Percentiles rank a stretch among this genome's conserved stretches.
These are phyloP conservation scores for Metschnikowia matae DNA, from an alignment of 805 yeast species.

Conservation along the genomic window DNA sequence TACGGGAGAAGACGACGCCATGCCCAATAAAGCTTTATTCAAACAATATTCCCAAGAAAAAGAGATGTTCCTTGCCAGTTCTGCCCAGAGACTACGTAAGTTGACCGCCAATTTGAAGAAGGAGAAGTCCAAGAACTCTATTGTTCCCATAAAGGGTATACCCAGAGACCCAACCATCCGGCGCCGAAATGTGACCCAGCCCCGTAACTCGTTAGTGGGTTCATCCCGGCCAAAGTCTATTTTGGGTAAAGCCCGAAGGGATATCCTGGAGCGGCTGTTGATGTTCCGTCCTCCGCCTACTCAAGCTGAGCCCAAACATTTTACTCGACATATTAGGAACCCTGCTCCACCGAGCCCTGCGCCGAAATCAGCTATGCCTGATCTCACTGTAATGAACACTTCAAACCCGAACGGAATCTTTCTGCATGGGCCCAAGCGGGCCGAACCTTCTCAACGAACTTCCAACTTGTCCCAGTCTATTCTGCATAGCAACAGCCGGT, in stretches of 20 bases:
- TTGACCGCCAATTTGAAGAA: slow-evolving; percentile 37
- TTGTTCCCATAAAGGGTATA: slow-evolving; percentile 20
- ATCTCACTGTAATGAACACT: slow-evolving; percentile 1
- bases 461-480: neutral
- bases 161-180: slow-evolving; percentile 16
- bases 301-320: neutral
- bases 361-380: neutral
- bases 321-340: slow-evolving; percentile 1
- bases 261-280: slow-evolving; percentile 31
- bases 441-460: neutral
- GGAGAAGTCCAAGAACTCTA: slow-evolving; percentile 41
- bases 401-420: neutral
- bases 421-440: neutral
- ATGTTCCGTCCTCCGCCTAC: slow-evolving; percentile 21
- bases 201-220: neutral
- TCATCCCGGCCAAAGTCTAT: slow-evolving; percentile 22
- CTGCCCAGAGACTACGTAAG: slow-evolving; percentile 41
- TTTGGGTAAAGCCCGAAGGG: slow-evolving; percentile 32
- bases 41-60: slow-evolving; percentile 36
- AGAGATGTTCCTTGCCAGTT: slow-evolving; percentile 40
- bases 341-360: neutral
- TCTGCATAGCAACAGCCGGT: slow-evolving; percentile 4
- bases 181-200: slow-evolving; percentile 5
- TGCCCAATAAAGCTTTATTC: slow-evolving; percentile 40
- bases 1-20: slow-evolving; percentile 7